These are phyloP conservation scores for Penicillium italicum DNA, from an alignment of 2,329 filamentous ascomycete genomes.

Conservation along the genomic window DNA sequence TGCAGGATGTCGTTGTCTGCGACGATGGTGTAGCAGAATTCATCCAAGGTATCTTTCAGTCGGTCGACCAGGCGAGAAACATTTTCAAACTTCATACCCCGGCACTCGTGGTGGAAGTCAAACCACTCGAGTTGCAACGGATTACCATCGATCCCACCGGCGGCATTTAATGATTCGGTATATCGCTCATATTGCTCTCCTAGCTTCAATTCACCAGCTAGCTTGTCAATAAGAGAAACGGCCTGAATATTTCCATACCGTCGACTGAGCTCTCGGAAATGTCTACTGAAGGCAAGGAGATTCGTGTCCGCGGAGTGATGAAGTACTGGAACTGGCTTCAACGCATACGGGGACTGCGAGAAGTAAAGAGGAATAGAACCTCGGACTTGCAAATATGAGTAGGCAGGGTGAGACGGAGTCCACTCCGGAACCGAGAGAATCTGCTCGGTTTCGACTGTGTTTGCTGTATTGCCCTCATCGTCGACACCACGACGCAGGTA, in stretches of 20 bases:
- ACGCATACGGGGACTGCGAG: slow-evolving; percentile 87
- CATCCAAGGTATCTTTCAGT: slow-evolving; percentile 64
- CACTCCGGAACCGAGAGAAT: slow-evolving; percentile 72
- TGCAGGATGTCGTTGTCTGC: slow-evolving; percentile 42
- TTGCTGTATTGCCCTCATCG: slow-evolving; percentile 82
- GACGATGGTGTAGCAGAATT: slow-evolving; percentile 67
- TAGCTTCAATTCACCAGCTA: slow-evolving; percentile 74
- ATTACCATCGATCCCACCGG: slow-evolving; percentile 50
- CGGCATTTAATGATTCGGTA: slow-evolving; percentile 63
- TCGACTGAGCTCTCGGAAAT: slow-evolving; percentile 67
- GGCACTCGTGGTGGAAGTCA: slow-evolving; percentile 88
- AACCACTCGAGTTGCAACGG: slow-evolving; percentile 85
- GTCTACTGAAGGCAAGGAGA: slow-evolving; percentile 69
- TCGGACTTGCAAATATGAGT: slow-evolving; percentile 82
- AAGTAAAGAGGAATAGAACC: slow-evolving; percentile 95
- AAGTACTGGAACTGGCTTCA: slow-evolving; percentile 79
- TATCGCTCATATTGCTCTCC: slow-evolving; percentile 73
- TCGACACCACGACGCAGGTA: slow-evolving; percentile 90
- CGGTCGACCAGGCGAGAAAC: slow-evolving; percentile 73
- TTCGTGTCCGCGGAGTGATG: slow-evolving; percentile 80
- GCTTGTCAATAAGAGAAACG: slow-evolving; percentile 84
- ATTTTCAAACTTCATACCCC: slow-evolving; percentile 97
- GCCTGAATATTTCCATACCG: slow-evolving; percentile 75
- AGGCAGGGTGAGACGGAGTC: slow-evolving; percentile 59
- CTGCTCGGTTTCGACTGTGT: slow-evolving; percentile 92